Percentiles rank a stretch among this genome's conserved stretches.
phyloP scores from a whole-genome alignment of 129 eudicot species.

The Gnaphalium uliginosum region DNA sequence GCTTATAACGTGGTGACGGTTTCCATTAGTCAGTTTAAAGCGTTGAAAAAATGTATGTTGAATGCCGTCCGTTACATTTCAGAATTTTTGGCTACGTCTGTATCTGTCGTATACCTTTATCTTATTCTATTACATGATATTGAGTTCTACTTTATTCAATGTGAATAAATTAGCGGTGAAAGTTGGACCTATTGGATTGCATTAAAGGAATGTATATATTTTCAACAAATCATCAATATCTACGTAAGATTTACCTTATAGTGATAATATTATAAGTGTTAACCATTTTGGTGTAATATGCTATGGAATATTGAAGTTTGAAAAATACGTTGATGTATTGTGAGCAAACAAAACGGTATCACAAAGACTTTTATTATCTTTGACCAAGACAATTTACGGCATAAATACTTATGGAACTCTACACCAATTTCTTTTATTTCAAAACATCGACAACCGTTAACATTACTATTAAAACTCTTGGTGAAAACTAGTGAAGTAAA shows the following conservation, averaged over 20 bases:
- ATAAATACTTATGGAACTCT: too few species aligned
- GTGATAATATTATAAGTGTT: neutral
- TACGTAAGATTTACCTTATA: neutral
- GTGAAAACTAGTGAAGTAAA: too few species aligned
- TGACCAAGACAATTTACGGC: too few species aligned
- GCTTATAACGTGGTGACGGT: neutral
- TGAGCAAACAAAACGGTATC: too few species aligned
- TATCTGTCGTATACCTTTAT: neutral
- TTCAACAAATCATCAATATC: too few species aligned
- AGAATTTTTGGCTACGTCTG: neutral
- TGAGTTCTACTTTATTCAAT: neutral
- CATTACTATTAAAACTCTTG: too few species aligned
- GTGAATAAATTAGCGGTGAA: neutral
- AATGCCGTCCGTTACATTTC: constrained; percentile 1
- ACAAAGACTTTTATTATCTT: neutral
- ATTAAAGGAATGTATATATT: neutral
- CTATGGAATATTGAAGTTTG: too few species aligned
- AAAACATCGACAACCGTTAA: too few species aligned
- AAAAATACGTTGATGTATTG: neutral
- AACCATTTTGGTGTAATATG: neutral
- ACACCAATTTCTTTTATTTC: too few species aligned
- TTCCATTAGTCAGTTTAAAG: neutral
- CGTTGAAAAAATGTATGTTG: constrained; percentile 6
- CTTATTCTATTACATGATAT: neutral
- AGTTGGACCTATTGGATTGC: neutral